Percentiles rank a stretch among this genome's conserved stretches.
These are phyloP conservation scores for Boletus rufocinnamomeus DNA, from an alignment of 768 basidiomycete genomes.

Conservation along the genomic window DNA sequence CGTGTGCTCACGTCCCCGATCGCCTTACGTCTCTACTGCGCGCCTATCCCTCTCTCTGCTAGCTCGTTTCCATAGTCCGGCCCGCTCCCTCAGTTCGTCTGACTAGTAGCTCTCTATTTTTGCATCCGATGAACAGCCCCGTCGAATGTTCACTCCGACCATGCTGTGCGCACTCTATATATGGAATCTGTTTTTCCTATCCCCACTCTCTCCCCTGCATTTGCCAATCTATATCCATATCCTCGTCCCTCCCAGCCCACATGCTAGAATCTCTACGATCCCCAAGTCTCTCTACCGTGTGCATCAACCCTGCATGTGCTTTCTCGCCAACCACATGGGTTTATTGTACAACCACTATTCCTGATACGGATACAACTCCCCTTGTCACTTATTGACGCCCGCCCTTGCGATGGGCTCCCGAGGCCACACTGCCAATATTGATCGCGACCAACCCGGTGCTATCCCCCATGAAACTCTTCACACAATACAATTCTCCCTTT, in stretches of 20 bases:
- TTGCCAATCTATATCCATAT: neutral
- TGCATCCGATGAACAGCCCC: slow-evolving; percentile 11
- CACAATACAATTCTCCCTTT: neutral
- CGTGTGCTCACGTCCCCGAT: too few species aligned
- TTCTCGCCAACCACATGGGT: neutral
- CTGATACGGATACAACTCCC: slow-evolving; percentile 15
- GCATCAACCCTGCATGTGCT: neutral
- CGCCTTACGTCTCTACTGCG: too few species aligned
- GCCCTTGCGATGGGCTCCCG: neutral
- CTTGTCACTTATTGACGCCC: slow-evolving; percentile 1
- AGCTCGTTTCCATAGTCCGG: neutral
- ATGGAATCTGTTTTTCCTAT: slow-evolving; percentile 1
- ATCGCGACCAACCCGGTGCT: slow-evolving; percentile 17
- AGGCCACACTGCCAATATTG: slow-evolving; percentile 17
- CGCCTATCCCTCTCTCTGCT: too few species aligned
- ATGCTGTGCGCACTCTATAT: slow-evolving; percentile 18
- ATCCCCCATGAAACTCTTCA: slow-evolving; percentile 15
- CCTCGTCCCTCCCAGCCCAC: neutral
- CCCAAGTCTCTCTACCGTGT: neutral
- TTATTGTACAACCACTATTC: slow-evolving; percentile 1
- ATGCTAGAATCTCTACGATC: neutral
- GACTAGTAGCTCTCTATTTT: slow-evolving; percentile 4
- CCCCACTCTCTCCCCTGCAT: slow-evolving; percentile 3
- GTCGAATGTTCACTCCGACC: neutral
- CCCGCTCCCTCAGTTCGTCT: neutral